These are phyloP conservation scores for Gloeophyllum trabeum DNA, from an alignment of 768 basidiomycete genomes.

Conservation along the genomic window DNA sequence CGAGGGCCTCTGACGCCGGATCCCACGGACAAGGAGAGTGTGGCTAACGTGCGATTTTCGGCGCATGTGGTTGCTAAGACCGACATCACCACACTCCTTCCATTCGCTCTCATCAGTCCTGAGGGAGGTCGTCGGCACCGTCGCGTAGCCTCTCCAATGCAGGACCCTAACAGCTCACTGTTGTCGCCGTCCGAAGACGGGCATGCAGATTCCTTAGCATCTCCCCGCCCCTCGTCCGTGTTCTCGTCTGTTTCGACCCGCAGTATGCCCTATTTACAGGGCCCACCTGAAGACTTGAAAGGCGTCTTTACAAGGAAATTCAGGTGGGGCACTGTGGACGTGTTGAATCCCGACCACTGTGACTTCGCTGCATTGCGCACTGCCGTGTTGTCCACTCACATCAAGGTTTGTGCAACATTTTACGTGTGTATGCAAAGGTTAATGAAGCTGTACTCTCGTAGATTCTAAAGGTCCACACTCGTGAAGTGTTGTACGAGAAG, in stretches of 20 bases:
- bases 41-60: constrained; percentile 71
- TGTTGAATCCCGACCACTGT: constrained; percentile 76
- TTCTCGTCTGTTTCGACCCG: constrained; percentile 9
- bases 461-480: constrained; percentile 75
- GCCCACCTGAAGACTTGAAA: constrained; percentile 55
- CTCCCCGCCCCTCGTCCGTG: constrained; percentile 12
- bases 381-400: constrained; percentile 73
- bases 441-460: too few species aligned
- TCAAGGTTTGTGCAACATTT: constrained; percentile 50
- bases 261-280: constrained; percentile 31
- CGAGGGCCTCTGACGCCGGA: constrained; percentile 48
- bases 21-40: constrained; percentile 49
- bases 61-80: constrained; percentile 54
- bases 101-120: constrained; percentile 74
- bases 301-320: constrained; percentile 72
- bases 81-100: constrained; percentile 48
- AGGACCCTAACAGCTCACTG: too few species aligned
- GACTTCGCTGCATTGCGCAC: constrained; percentile 83
- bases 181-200: constrained; percentile 34
- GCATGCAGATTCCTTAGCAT: constrained; percentile 16
- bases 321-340: constrained; percentile 84
- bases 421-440: too few species aligned
- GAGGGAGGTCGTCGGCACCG: constrained; percentile 37
- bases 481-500: constrained; percentile 87
- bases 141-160: neutral